phyloP scores from a whole-genome alignment of 2,329 filamentous ascomycete genomes.

The Nectriaceae sp. region DNA sequence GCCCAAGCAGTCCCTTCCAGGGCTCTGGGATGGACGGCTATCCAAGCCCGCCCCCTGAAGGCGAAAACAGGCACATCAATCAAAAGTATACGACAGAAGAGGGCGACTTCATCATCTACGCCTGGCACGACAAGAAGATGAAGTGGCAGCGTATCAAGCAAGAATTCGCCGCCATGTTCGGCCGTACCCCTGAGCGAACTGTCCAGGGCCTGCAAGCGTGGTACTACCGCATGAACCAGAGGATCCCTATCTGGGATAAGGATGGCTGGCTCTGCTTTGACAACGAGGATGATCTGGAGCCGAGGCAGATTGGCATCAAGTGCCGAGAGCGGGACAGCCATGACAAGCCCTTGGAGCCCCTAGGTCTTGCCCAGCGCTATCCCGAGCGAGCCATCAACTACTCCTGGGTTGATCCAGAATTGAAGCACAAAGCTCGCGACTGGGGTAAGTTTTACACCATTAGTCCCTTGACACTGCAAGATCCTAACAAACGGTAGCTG shows the following conservation, averaged over 20 bases:
- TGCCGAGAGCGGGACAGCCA: constrained; percentile 40
- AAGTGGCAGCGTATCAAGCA: constrained; percentile 44
- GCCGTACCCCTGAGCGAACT: constrained; percentile 38
- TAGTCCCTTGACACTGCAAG: neutral
- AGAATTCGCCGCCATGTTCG: constrained; percentile 41
- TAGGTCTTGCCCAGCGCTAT: constrained; percentile 45
- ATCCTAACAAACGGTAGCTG: constrained; percentile 30
- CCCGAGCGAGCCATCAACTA: constrained; percentile 50
- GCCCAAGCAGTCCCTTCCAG: constrained; percentile 25
- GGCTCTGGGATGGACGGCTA: constrained; percentile 30
- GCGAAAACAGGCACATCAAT: constrained; percentile 43
- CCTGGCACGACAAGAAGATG: constrained; percentile 45
- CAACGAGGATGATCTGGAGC: constrained; percentile 40
- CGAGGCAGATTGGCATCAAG: constrained; percentile 40
- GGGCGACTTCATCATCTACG: constrained; percentile 46
- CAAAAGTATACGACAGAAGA: constrained; percentile 47
- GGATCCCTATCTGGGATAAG: constrained; percentile 42
- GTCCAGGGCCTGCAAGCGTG: constrained; percentile 45
- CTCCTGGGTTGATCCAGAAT: constrained; percentile 43
- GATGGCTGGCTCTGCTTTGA: constrained; percentile 44
- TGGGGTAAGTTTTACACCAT: constrained; percentile 40
- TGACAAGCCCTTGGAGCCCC: constrained; percentile 38
- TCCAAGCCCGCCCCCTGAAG: constrained; percentile 38
- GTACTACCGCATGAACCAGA: constrained; percentile 47
- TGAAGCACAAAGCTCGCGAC: constrained; percentile 39